Conservation (phyloP, 1,139 yeast genomes). For the Hyphopichia pseudoburtonii region DNA sequence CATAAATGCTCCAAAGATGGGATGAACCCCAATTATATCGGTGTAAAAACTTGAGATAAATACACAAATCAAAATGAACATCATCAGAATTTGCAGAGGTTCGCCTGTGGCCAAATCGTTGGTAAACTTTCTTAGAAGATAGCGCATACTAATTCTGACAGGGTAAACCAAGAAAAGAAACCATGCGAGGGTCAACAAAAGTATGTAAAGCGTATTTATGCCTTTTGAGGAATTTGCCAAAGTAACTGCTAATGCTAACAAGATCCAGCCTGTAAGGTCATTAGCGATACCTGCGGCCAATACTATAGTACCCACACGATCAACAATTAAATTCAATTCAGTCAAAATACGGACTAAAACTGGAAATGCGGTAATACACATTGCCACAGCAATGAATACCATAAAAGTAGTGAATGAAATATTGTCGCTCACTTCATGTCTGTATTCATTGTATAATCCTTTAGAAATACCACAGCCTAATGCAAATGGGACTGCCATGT, state of each 20-base stretch:
- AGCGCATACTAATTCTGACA: slow-evolving; percentile 48
- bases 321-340: slow-evolving; percentile 66
- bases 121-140: slow-evolving; percentile 42
- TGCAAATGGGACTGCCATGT: slow-evolving; percentile 76
- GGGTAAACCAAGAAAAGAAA: slow-evolving; percentile 58
- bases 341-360: slow-evolving; percentile 77
- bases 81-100: slow-evolving; percentile 64
- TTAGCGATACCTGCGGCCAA: slow-evolving; percentile 79
- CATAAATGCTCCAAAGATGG: slow-evolving; percentile 80
- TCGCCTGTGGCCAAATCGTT: slow-evolving; percentile 53
- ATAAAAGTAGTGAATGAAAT: slow-evolving; percentile 68
- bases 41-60: slow-evolving; percentile 74
- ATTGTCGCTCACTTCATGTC: slow-evolving; percentile 22
- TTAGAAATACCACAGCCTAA: slow-evolving; percentile 70
- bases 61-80: slow-evolving; percentile 54
- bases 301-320: slow-evolving; percentile 75
- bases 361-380: slow-evolving; percentile 83
- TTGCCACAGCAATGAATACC: slow-evolving; percentile 78
- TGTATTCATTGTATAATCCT: slow-evolving; percentile 62
- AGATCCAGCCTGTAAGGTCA: slow-evolving; percentile 80
- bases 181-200: slow-evolving; percentile 68
- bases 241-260: slow-evolving; percentile 72
- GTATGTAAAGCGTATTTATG: slow-evolving; percentile 65
- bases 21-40: slow-evolving; percentile 78
- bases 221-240: slow-evolving; percentile 72